These are phyloP conservation scores for Plasmopara muralis DNA, from an alignment of 352 stramenopile species.

Conservation along the genomic window DNA sequence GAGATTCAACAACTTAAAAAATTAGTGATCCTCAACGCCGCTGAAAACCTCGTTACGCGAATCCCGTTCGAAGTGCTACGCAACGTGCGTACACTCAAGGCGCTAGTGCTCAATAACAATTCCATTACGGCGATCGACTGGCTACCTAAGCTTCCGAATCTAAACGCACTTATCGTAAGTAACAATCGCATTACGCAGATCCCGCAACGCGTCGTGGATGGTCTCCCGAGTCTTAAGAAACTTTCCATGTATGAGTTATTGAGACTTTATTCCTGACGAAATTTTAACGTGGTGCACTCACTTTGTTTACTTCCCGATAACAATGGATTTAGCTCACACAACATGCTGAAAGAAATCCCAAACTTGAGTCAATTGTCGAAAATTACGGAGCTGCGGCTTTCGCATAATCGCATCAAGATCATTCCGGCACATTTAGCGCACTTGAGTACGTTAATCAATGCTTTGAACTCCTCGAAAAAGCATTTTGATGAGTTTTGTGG, in stretches of 20 bases:
- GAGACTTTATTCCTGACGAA: too few relatives aligned
- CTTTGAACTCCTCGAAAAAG: neutral
- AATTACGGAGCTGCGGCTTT: constrained; percentile 74
- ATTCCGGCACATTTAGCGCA: constrained; percentile 55
- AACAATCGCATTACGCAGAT: constrained; percentile 76
- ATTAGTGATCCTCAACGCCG: constrained; percentile 71
- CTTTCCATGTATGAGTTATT: constrained; percentile 61
- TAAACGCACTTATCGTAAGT: constrained; percentile 83
- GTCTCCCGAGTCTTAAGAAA: constrained; percentile 70
- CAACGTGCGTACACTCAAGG: constrained; percentile 64
- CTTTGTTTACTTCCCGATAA: neutral
- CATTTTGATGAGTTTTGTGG: neutral
- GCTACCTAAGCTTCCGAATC: constrained; percentile 65
- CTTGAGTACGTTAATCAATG: constrained; percentile 38
- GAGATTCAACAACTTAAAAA: constrained; percentile 75
- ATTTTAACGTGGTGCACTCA: neutral
- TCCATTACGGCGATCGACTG: constrained; percentile 76
- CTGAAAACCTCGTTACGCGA: constrained; percentile 67
- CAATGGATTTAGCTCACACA: constrained; percentile 51
- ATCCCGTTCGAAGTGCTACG: constrained; percentile 65
- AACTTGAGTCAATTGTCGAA: constrained; percentile 55
- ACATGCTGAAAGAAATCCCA: constrained; percentile 65
- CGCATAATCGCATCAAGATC: constrained; percentile 71
- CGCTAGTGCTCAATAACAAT: constrained; percentile 83
- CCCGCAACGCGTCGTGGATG: constrained; percentile 47